These are phyloP conservation scores for Gymnopilus junonius DNA, from an alignment of 768 basidiomycete genomes.

Conservation along the genomic window DNA sequence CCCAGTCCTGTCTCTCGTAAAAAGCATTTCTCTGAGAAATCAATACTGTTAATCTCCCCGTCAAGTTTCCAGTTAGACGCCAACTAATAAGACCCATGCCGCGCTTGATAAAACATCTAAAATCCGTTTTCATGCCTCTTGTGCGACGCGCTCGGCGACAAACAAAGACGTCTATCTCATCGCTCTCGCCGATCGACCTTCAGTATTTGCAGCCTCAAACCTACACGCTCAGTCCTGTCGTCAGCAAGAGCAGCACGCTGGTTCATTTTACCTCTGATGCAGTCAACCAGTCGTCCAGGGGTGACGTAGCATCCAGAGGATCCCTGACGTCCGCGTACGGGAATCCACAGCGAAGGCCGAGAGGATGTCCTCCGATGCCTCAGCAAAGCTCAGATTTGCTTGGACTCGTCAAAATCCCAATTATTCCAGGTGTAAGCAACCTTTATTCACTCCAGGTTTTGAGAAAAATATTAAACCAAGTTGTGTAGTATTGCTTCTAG, in stretches of 20 bases:
- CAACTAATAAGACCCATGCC: background rate
- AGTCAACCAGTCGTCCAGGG: background rate
- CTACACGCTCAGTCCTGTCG: background rate
- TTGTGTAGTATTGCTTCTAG: background rate
- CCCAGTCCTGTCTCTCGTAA: too few species aligned
- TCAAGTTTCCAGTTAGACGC: background rate
- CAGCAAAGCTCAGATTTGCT: background rate
- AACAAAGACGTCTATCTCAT: background rate
- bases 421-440: background rate
- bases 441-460: background rate
- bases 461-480: background rate
- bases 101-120: background rate
- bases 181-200: background rate
- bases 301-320: background rate
- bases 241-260: background rate
- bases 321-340: background rate
- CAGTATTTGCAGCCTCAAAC: background rate
- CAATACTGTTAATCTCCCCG: too few species aligned
- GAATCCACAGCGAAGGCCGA: background rate
- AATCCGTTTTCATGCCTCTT: background rate
- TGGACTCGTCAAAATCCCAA: background rate
- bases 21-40: too few species aligned
- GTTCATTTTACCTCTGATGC: background rate
- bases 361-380: background rate
- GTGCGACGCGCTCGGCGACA: background rate